phyloP scores from a whole-genome alignment of 345 rosid genomes.

The Arabidopsis arenosa region DNA sequence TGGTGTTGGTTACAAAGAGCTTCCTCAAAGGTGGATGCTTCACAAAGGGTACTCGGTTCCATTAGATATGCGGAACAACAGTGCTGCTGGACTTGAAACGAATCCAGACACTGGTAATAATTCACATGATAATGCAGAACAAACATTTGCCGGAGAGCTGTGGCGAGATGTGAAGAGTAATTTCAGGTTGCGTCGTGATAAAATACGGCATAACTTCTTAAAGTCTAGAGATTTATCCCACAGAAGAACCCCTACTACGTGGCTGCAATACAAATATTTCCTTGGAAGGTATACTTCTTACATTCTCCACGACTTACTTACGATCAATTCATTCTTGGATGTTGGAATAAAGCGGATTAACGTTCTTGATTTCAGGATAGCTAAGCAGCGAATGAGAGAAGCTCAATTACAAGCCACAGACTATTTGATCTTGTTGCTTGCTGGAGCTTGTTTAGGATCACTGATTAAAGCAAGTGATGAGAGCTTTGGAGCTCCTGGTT shows the following conservation, averaged over 20 bases:
- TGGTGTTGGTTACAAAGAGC: conserved; percentile 60
- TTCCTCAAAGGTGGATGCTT: conserved; percentile 94
- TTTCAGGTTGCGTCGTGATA: conserved; percentile 67
- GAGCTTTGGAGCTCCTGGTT: conserved; percentile 78
- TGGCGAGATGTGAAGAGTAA: conserved; percentile 83
- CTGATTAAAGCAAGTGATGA: conserved; percentile 64
- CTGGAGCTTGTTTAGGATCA: conserved; percentile 94
- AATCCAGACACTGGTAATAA: conserved; percentile 44
- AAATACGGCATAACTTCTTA: conserved; percentile 66
- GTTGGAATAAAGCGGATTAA: conserved; percentile 8
- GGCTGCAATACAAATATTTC: conserved; percentile 74
- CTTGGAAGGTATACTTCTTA: conserved; percentile 70
- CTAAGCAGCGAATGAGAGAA: conserved; percentile 85
- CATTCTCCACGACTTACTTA: background rate
- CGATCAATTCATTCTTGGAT: background rate
- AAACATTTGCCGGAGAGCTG: conserved; percentile 80
- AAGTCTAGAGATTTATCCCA: conserved; percentile 68
- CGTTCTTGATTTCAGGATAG: conserved; percentile 64
- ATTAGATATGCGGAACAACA: conserved; percentile 63
- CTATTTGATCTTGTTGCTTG: conserved; percentile 84
- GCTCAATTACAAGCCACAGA: conserved; percentile 80
- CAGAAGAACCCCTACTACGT: conserved; percentile 70
- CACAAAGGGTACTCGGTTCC: conserved; percentile 80
- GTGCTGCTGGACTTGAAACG: conserved; percentile 41
- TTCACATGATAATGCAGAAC: conserved; percentile 46